A percentile compares a stretch with the other conserved stretches of the same genome.
phyloP scores from a whole-genome alignment of 163 green algal species.

The Prototheca stagnorum region DNA sequence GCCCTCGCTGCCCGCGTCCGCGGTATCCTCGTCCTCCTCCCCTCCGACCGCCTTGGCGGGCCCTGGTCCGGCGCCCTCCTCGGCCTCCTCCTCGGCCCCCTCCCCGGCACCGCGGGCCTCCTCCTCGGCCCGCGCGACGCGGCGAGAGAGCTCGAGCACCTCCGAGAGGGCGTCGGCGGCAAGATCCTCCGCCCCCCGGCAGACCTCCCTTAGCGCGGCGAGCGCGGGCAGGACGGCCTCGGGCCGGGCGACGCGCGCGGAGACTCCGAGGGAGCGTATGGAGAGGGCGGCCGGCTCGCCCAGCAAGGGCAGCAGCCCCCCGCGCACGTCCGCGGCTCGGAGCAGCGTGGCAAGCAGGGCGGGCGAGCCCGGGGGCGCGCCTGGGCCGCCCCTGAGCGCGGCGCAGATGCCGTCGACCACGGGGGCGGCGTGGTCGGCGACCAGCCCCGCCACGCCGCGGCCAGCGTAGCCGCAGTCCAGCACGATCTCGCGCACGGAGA shows the following conservation, averaged over 20 bases:
- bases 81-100: background rate
- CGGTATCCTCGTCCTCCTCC: background rate
- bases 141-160: no score
- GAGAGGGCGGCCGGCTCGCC: conserved; percentile 28
- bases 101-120: background rate
- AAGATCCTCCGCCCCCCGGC: conserved; percentile 10
- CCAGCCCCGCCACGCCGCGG: conserved; percentile 36
- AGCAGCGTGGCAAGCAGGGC: conserved; percentile 55
- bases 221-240: conserved; percentile 41
- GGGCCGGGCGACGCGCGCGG: conserved; percentile 3
- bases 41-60: no score
- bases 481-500: no score
- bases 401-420: conserved; percentile 58
- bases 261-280: background rate
- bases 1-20: background rate
- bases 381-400: conserved; percentile 36
- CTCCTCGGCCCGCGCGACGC: no score
- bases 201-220: conserved; percentile 21
- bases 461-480: no score
- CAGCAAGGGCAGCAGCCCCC: conserved; percentile 37
- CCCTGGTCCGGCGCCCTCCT: conserved; percentile 1
- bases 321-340: conserved; percentile 27
- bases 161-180: conserved; percentile 1
- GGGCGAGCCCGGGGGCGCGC: conserved; percentile 36
- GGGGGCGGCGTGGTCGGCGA: conserved; percentile 57